Evolutionary conservation across 208 protist genomes (phyloP).

Genomic region (Acanthamoeba lenticulata): DNA sequence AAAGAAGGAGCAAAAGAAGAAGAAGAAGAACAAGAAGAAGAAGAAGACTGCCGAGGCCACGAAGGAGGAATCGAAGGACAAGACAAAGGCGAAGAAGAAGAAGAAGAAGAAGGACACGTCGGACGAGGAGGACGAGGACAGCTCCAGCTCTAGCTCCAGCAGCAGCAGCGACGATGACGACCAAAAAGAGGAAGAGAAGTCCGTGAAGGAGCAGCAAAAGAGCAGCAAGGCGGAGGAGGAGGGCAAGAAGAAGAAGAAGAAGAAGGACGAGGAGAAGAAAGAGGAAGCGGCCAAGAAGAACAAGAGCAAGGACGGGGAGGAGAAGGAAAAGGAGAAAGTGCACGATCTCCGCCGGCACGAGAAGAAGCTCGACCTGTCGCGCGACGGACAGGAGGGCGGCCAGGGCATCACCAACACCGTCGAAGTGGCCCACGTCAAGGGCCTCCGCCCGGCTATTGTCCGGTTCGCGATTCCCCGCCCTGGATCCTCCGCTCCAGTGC

Average conservation of each 20-base stretch:
- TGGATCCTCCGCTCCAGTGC: background rate
- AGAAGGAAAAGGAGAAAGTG: background rate
- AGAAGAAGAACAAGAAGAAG: background rate
- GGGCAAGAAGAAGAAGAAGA: background rate
- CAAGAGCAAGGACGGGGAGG: background rate
- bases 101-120: background rate
- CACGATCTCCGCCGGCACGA: constrained; percentile 42
- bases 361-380: constrained; percentile 50
- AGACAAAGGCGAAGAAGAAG: background rate
- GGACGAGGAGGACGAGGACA: background rate
- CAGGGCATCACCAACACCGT: background rate
- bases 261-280: background rate
- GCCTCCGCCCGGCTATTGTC: background rate
- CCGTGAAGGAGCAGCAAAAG: background rate
- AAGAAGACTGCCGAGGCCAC: background rate
- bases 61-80: background rate
- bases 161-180: background rate
- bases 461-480: background rate
- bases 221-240: background rate
- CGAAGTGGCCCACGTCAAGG: constrained; percentile 41
- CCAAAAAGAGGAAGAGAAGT: background rate
- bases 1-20: background rate
- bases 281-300: background rate
- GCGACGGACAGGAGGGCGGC: background rate
- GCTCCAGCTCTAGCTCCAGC: no score